Conservation (phyloP, 177 flowering plant genomes). For the Vitis hybrid region DNA sequence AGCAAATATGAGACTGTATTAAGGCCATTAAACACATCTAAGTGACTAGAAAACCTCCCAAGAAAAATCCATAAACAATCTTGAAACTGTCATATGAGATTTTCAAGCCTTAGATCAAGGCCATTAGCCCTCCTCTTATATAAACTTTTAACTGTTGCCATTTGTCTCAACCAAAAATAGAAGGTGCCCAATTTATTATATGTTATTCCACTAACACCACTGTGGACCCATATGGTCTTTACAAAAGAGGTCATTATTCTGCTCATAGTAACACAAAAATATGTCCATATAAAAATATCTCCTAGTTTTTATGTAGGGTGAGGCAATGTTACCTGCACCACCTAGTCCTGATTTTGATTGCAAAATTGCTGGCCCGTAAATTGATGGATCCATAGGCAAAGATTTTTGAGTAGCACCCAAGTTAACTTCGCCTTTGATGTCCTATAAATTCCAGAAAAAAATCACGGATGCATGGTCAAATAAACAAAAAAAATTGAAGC, state of each 20-base stretch:
- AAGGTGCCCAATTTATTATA: no score
- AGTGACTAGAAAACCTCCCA: no score
- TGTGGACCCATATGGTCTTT: neutral
- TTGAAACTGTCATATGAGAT: no score
- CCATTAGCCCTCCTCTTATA: no score
- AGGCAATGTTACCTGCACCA: constrained; percentile 49
- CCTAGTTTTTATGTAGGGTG: neutral
- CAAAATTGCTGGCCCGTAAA: constrained; percentile 76
- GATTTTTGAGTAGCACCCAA: constrained; percentile 62
- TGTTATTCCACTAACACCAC: no score
- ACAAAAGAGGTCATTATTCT: neutral
- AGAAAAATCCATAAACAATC: no score
- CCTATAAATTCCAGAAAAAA: constrained; percentile 40
- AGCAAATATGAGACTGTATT: no score
- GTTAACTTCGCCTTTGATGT: constrained; percentile 65
- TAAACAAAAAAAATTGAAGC: neutral
- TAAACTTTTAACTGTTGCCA: no score
- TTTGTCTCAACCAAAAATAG: no score
- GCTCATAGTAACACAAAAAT: neutral
- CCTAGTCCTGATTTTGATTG: constrained; percentile 80
- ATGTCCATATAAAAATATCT: neutral
- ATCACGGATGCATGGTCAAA: neutral
- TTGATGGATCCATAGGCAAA: constrained; percentile 77
- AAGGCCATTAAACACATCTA: no score
- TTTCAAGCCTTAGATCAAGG: no score